phyloP scores from a whole-genome alignment of 495 filamentous ascomycete species.

The Neurospora pannonica region DNA sequence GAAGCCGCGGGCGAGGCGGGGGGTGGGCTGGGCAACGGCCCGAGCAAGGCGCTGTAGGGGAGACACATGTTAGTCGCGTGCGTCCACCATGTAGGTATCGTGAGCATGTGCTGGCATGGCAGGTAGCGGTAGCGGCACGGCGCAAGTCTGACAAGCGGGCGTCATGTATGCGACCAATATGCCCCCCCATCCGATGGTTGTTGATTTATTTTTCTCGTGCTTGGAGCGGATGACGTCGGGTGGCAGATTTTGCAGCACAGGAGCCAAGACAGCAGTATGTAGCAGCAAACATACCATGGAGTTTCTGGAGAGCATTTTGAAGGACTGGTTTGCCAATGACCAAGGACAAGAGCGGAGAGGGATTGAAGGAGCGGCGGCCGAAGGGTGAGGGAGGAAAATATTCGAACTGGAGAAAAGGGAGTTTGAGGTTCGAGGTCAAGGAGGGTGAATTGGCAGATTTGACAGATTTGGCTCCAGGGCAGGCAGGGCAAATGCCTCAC shows the following conservation, averaged over 20 bases:
- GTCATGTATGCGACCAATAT: background rate
- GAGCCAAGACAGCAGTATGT: background rate
- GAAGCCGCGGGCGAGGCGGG: slow-evolving; percentile 40
- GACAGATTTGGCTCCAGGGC: background rate
- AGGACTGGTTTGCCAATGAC: slow-evolving; percentile 14
- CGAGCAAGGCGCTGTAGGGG: slow-evolving; percentile 44
- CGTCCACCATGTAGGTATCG: background rate
- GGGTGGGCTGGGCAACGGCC: slow-evolving; percentile 40
- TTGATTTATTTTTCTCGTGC: background rate
- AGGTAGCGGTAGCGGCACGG: background rate
- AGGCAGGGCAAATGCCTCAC: slow-evolving; percentile 20
- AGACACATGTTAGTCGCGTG: background rate
- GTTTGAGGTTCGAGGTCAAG: background rate
- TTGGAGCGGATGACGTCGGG: background rate
- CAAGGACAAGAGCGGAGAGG: slow-evolving; percentile 2
- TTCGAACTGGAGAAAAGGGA: slow-evolving; percentile 7
- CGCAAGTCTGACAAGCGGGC: background rate
- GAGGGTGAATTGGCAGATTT: background rate
- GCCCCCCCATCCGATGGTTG: background rate
- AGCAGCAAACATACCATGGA: slow-evolving; percentile 34
- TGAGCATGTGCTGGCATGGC: background rate
- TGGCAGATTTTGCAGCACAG: slow-evolving; percentile 12
- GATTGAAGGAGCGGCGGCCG: background rate
- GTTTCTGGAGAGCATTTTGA: slow-evolving; percentile 53
- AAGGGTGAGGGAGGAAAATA: slow-evolving; percentile 2